Conservation (phyloP, 2,329 filamentous ascomycete genomes). For the Fusarium metavorans region DNA sequence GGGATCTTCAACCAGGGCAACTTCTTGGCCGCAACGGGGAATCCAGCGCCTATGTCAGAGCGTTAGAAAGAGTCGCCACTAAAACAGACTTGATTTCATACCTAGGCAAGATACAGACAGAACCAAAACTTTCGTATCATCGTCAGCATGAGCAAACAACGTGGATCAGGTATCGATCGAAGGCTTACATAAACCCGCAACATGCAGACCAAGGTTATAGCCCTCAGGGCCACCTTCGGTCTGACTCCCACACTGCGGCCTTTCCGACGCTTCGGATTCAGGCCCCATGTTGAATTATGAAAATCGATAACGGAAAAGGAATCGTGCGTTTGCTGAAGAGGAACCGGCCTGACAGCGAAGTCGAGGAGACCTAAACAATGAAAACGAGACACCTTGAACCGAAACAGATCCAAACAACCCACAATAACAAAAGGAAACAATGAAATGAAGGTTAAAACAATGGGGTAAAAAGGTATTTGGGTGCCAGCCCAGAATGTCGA, state of each 20-base stretch:
- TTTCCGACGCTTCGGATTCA: constrained; percentile 13
- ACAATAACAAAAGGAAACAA: background rate
- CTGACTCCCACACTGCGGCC: constrained; percentile 46
- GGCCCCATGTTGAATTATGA: background rate
- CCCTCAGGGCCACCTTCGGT: constrained; percentile 9
- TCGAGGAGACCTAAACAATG: background rate
- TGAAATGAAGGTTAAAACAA: background rate
- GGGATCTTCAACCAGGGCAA: constrained; percentile 70
- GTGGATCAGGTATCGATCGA: background rate
- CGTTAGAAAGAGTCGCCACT: background rate
- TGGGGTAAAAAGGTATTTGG: background rate
- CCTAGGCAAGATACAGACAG: constrained; percentile 44
- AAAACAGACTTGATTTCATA: background rate
- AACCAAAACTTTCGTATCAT: constrained; percentile 44
- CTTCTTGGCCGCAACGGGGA: constrained; percentile 66
- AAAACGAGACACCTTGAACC: background rate
- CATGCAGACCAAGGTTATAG: constrained; percentile 46
- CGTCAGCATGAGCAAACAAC: background rate
- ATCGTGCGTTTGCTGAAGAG: background rate
- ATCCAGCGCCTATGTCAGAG: constrained; percentile 56
- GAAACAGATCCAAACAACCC: background rate
- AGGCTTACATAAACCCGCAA: constrained; percentile 48
- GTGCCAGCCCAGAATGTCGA: background rate
- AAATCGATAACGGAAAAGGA: background rate
- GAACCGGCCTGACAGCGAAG: background rate